Conservation (phyloP, 306 rosid species). For the Glycine tomentella region DNA sequence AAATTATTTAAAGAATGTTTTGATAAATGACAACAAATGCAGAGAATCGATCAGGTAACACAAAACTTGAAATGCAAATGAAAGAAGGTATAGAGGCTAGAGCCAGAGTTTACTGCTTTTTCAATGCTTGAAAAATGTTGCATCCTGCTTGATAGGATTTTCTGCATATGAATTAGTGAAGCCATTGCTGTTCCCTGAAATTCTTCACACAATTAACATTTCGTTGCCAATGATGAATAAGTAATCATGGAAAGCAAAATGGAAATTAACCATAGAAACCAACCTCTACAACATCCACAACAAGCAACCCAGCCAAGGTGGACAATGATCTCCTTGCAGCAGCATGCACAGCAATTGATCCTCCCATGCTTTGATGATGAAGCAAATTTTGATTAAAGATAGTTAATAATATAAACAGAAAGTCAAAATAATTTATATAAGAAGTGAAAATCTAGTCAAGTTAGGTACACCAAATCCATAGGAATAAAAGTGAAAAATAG, state of each 20-base stretch:
- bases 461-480: constrained; percentile 40
- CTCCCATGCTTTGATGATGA: constrained; percentile 82
- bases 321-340: constrained; percentile 74
- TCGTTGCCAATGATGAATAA: constrained; percentile 31
- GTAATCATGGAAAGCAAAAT: constrained; percentile 29
- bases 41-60: constrained; percentile 25
- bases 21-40: constrained; percentile 19
- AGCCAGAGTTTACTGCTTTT: constrained; percentile 71
- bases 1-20: constrained; percentile 10
- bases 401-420: constrained; percentile 28
- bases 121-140: constrained; percentile 90
- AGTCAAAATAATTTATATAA: constrained; percentile 24
- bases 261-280: constrained; percentile 39
- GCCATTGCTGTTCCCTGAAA: constrained; percentile 98
- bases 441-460: background rate
- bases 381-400: constrained; percentile 28
- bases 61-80: constrained; percentile 15
- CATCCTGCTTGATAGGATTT: constrained; percentile 82
- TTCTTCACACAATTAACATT: constrained; percentile 42
- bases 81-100: constrained; percentile 30
- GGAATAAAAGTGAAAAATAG: constrained; percentile 33
- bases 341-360: constrained; percentile 94
- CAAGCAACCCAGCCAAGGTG: constrained; percentile 90
- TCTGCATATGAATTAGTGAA: constrained; percentile 93
- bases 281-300: constrained; percentile 99